Percentiles rank a stretch among this genome's conserved stretches.
phyloP scores from a whole-genome alignment of 768 basidiomycete species.

The Clavaria fumosa region DNA sequence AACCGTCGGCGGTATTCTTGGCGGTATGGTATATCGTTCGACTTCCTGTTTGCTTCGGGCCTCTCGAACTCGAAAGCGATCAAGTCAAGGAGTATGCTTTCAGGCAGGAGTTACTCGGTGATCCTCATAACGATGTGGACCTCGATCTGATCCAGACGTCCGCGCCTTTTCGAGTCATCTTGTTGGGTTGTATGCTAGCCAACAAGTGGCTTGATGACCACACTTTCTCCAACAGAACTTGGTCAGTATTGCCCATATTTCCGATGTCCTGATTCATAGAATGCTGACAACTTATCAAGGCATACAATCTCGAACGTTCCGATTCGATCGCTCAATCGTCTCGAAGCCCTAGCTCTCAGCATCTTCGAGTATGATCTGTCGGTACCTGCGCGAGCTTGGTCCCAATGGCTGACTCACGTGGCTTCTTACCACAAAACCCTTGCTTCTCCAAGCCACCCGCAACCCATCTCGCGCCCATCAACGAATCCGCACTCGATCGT shows the following conservation, averaged over 20 bases:
- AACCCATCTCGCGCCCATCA: constrained; percentile 68
- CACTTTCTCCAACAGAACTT: constrained; percentile 81
- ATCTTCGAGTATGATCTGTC: constrained; percentile 59
- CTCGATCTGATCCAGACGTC: constrained; percentile 36
- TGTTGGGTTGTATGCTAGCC: constrained; percentile 72
- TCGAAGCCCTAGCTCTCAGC: constrained; percentile 58
- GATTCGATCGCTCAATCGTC: constrained; percentile 48
- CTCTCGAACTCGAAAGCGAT: constrained; percentile 33
- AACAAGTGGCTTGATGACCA: constrained; percentile 86
- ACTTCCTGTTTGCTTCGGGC: constrained; percentile 54
- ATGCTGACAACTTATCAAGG: too few species aligned
- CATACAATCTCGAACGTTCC: constrained; percentile 69
- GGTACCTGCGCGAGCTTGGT: constrained; percentile 48
- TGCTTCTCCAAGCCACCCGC: constrained; percentile 41
- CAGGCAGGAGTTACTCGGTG: constrained; percentile 46
- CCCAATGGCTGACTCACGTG: constrained; percentile 53
- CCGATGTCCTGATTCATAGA: too few species aligned
- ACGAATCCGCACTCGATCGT: constrained; percentile 55
- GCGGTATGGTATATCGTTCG: constrained; percentile 74
- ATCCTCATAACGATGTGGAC: constrained; percentile 26
- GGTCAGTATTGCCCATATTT: too few species aligned
- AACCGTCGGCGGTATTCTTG: constrained; percentile 66
- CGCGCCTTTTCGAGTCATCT: constrained; percentile 57
- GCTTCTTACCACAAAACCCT: constrained; percentile 50
- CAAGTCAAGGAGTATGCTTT: constrained; percentile 46